Base-by-base conservation (phyloP, 2,329 filamentous ascomycete species). In the Colletotrichum neosansevieriae region DNA sequence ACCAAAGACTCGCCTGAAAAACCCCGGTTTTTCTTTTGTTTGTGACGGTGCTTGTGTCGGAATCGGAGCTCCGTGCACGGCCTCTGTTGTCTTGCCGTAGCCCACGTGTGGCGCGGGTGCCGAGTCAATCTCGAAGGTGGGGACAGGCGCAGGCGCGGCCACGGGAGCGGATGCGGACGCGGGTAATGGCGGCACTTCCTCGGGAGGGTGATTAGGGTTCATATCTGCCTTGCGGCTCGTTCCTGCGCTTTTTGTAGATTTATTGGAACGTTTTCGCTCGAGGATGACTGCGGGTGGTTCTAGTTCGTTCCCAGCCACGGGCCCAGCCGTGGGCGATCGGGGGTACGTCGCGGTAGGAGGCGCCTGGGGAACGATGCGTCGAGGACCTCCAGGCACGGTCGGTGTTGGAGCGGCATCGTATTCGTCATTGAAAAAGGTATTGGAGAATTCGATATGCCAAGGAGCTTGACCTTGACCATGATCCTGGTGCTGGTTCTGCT, bases 1-100 rank as follows among this genome's bases (percentile, higher is more conserved):
- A 50, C 84, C 93, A 82, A 98, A 98, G 44, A 98, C 92, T 71
- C 95, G 89, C 74, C 94, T 90, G 83, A 98, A 98, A 83, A 99
- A 98, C 19, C 96, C 94, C 9, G 88, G 92, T 65, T 90, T 89
- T 75, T 93, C 91, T 76, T 92, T 93, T 59, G 84, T 77, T 64
- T 79, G 80, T 73, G 82, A 72, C 78, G 82, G 70, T 75, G 81
- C 70, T 79, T 79, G 85, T 71, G 85, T 85, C 54, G 86, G 83
- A 15, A 85, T 84, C 54, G 83, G 80, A 69, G 84, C 80, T 68
- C 86, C 84, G 73, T 79, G 80, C 69, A 80, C 79, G 67, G 80
- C 76, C 58, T 86, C 85, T 73, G 88, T 89, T 42, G 84, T 77
- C 76, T 89, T 89, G 71, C 85, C 85, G 73, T 89, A 89, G 53